Conservation (phyloP, 2,329 filamentous ascomycete species). For the Calonectria fujianensis region DNA sequence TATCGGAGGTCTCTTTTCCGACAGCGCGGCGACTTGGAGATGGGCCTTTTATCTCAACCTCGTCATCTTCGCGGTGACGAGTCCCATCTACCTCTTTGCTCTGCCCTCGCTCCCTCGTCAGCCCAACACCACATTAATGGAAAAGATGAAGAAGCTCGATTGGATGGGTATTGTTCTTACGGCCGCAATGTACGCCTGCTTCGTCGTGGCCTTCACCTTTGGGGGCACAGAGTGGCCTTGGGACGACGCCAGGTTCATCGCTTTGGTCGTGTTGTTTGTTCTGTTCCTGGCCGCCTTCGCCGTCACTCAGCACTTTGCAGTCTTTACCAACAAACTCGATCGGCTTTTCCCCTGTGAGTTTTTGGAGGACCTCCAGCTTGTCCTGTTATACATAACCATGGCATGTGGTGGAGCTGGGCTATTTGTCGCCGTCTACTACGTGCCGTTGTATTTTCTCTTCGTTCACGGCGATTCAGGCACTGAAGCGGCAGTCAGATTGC, state of each 20-base stretch:
- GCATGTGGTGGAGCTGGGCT: conserved; percentile 37
- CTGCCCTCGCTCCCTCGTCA: conserved; percentile 53
- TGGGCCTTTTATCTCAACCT: conserved; percentile 73
- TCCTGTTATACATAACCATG: conserved; percentile 46
- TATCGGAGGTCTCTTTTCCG: conserved; percentile 65
- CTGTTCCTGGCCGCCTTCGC: conserved; percentile 59
- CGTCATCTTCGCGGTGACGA: conserved; percentile 62
- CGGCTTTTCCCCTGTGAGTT: conserved; percentile 58
- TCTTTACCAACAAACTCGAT: conserved; percentile 58
- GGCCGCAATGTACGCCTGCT: conserved; percentile 61
- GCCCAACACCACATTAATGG: conserved; percentile 46
- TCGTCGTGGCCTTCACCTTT: conserved; percentile 69
- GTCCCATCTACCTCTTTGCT: conserved; percentile 56
- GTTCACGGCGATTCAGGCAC: conserved; percentile 46
- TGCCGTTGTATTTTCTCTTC: conserved; percentile 48
- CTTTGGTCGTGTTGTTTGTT: conserved; percentile 64
- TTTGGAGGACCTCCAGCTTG: conserved; percentile 51
- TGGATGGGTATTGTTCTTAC: conserved; percentile 66
- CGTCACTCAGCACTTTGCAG: conserved; percentile 63
- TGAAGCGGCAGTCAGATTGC: conserved; percentile 45
- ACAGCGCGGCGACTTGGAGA: conserved; percentile 63
- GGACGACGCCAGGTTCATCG: conserved; percentile 66
- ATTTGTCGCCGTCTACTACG: conserved; percentile 45
- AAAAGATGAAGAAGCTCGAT: conserved; percentile 63
- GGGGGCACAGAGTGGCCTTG: conserved; percentile 69